Base-by-base conservation (phyloP, 176 grass and related monocot species). In the Oryza coarctata region DNA sequence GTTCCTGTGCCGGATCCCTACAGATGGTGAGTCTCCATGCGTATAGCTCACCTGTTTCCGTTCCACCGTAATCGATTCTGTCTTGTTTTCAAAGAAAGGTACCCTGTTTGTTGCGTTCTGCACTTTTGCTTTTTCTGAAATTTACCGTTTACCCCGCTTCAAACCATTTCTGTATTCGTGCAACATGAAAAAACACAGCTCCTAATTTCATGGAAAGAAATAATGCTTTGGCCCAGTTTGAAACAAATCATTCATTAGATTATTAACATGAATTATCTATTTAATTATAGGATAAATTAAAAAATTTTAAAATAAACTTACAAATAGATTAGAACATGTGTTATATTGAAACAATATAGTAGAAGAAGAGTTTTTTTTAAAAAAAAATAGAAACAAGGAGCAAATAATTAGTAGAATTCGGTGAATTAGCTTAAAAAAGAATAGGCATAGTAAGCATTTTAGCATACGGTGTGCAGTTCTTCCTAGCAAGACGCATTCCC, bases 1-100 rank as follows among this genome's bases (percentile, higher is more conserved):
- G 92, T 97, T n/a, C 77, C 52, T 14, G 88, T 97, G 58, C 80
- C 84, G 39, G 95, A 97, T 29, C 95, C 92, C 1, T 97, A 97
- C 70, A 89, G 92, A 92, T 93, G 92, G 95, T 97, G 47, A 91
- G 88, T 65, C 29, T 31, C 68, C 30, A 8, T 34, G 5, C 47
- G 1, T 23, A 0, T 61, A 4, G 1, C 0, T 9, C 3, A 22
- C 27, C 74, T 44, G 2, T 30, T 63, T 57, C 25, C 6, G 27
- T n/a, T 65, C 28, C 11, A 35, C 44, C 5, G 25, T 63, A 68
- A 4, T 32, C 9, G 34, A 15, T 36, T 63, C 0, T 22, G 11
- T 22, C 0, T 2, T 6, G 12, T 14, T 45, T 45, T 14, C 3
- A 12, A 1, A 45, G 13, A 12, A 1, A 45, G 13, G 43, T 13